phyloP scores from a whole-genome alignment of 83 land plant genomes.

The Isoetes engelmannii region DNA sequence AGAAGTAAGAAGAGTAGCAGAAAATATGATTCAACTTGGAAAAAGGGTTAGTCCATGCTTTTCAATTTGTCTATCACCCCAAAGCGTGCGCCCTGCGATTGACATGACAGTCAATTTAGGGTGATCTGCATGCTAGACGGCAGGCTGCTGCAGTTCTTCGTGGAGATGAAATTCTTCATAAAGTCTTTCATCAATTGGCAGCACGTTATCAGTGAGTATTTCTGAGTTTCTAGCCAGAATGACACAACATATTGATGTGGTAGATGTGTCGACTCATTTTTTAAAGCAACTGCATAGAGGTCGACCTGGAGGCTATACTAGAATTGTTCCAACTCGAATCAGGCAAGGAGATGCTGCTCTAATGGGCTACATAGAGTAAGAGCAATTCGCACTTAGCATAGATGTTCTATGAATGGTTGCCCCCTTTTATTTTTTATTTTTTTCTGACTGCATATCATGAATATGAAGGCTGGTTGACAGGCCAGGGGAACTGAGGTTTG shows the following conservation, averaged over 20 bases:
- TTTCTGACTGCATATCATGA: background rate
- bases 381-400: background rate
- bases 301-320: constrained; percentile 83
- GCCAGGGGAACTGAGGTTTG: constrained; percentile 6
- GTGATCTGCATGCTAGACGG: constrained; percentile 61
- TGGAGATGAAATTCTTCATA: constrained; percentile 85
- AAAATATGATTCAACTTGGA: constrained; percentile 82
- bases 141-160: constrained; percentile 77
- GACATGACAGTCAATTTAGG: constrained; percentile 39
- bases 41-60: constrained; percentile 49
- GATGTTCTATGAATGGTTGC: no score
- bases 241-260: background rate
- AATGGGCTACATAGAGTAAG: constrained; percentile 97
- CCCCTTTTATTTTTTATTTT: background rate
- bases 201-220: constrained; percentile 66
- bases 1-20: constrained; percentile 79
- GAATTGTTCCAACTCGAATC: constrained; percentile 78
- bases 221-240: background rate
- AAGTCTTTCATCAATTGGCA: constrained; percentile 82
- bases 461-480: background rate
- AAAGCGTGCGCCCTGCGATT: background rate
- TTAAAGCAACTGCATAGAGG: constrained; percentile 25
- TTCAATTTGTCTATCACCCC: background rate
- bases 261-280: background rate
- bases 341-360: constrained; percentile 93